These are phyloP conservation scores for Nymphaea thermarum DNA, from an alignment of 164 flowering plant species.

Conservation along the genomic window DNA sequence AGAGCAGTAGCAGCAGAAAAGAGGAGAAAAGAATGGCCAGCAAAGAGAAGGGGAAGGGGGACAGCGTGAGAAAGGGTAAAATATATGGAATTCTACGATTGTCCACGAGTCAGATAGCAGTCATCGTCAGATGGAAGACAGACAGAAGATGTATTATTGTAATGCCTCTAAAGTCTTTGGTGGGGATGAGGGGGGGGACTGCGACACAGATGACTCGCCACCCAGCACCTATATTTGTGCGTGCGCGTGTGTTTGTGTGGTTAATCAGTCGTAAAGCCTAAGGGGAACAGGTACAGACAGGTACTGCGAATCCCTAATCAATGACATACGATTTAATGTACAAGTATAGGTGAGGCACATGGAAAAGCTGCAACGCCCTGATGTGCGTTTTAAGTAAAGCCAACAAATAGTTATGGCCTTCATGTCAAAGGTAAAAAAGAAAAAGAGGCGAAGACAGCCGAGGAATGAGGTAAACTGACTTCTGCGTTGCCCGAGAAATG, in stretches of 20 bases:
- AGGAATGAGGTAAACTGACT: no score
- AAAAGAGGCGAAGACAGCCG: no score
- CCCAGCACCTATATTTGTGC: not conserved
- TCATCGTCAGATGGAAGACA: not conserved
- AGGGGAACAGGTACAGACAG: not conserved
- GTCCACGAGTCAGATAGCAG: not conserved
- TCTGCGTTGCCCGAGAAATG: no score
- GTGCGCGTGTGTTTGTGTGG: not conserved
- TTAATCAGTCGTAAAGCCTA: not conserved
- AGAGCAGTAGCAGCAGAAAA: conserved; percentile 5
- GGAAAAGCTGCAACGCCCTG: not conserved
- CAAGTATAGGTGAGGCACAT: not conserved
- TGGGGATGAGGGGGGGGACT: not conserved
- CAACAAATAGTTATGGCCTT: not conserved
- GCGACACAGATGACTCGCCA: not conserved
- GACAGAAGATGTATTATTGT: not conserved
- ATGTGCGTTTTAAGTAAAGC: not conserved
- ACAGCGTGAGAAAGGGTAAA: not conserved
- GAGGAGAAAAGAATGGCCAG: conserved; percentile 6
- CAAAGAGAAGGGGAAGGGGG: not conserved
- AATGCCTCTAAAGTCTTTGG: not conserved
- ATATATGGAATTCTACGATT: not conserved
- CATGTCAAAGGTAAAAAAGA: not conserved
- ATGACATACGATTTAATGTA: not conserved
- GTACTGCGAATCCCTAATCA: no score